A percentile compares a stretch with the other conserved stretches of the same genome.
These are phyloP conservation scores for Colletotrichum musicola DNA, from an alignment of 2,329 filamentous ascomycete genomes.

Conservation along the genomic window DNA sequence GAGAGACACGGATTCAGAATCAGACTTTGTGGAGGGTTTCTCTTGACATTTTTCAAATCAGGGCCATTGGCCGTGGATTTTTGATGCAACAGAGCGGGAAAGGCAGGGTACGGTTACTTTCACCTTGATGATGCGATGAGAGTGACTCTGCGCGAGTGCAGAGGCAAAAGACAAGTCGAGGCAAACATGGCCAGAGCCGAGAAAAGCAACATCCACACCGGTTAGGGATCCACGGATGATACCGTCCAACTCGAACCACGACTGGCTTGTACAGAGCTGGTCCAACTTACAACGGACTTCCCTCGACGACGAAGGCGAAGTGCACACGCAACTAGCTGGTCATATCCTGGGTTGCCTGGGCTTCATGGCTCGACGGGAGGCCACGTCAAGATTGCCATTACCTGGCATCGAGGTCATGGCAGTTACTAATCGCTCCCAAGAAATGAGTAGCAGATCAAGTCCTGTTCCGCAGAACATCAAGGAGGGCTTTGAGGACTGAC, in stretches of 20 bases:
- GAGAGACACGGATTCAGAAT: conserved; percentile 30
- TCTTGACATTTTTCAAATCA: conserved; percentile 17
- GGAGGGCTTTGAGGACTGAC: conserved; percentile 2
- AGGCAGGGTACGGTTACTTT: neutral
- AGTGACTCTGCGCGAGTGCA: neutral
- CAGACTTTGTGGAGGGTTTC: conserved; percentile 25
- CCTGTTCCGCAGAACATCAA: neutral
- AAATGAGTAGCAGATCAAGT: neutral
- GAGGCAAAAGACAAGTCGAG: neutral
- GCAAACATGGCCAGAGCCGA: neutral
- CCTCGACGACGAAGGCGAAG: conserved; percentile 1
- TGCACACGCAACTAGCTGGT: conserved; percentile 2
- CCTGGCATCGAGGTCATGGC: neutral
- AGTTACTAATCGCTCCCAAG: neutral
- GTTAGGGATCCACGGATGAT: neutral
- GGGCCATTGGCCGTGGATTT: conserved; percentile 30
- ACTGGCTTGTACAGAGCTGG: neutral
- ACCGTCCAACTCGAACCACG: conserved; percentile 3
- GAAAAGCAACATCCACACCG: neutral
- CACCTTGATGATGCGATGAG: conserved; percentile 6
- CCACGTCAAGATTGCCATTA: conserved; percentile 5
- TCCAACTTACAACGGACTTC: neutral
- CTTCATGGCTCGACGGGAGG: conserved; percentile 4
- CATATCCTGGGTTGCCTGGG: conserved; percentile 1
- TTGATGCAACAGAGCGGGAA: conserved; percentile 15